Evolutionary conservation across 805 yeast genomes (phyloP).

Genomic region (Saccharomycopsis sp.): DNA sequence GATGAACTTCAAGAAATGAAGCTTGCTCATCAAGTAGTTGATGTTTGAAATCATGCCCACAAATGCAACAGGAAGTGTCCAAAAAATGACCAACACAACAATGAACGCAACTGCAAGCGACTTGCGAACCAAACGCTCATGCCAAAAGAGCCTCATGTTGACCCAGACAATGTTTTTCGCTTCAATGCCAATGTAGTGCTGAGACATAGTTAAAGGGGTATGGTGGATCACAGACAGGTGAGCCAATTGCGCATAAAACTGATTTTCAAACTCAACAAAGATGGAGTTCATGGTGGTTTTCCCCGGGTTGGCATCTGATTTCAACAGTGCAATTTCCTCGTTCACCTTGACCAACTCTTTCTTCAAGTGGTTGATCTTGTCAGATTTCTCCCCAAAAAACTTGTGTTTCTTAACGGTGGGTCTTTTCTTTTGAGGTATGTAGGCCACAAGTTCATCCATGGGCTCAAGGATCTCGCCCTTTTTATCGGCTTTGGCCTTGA

Average conservation of each 20-base stretch:
- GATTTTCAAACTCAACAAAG: slow-evolving; percentile 70
- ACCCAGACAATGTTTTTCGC: slow-evolving; percentile 61
- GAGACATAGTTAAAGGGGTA: slow-evolving; percentile 52
- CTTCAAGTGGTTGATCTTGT: slow-evolving; percentile 48
- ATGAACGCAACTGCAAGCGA: slow-evolving; percentile 45
- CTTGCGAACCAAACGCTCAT: slow-evolving; percentile 56
- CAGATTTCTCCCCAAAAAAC: slow-evolving; percentile 50
- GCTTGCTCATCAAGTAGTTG: slow-evolving; percentile 48
- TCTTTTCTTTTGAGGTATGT: slow-evolving; percentile 58
- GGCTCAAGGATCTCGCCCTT: slow-evolving; percentile 43
- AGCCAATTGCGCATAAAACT: slow-evolving; percentile 68
- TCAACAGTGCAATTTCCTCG: slow-evolving; percentile 47
- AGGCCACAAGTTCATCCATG: slow-evolving; percentile 40
- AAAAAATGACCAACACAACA: slow-evolving; percentile 46
- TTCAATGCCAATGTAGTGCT: slow-evolving; percentile 52
- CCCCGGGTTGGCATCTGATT: slow-evolving; percentile 37
- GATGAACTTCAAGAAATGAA: slow-evolving; percentile 48
- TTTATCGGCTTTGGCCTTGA: slow-evolving; percentile 54
- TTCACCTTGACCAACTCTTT: slow-evolving; percentile 51
- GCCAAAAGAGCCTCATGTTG: slow-evolving; percentile 71
- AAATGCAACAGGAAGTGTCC: slow-evolving; percentile 76
- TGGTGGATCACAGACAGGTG: slow-evolving; percentile 56
- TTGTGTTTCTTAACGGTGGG: slow-evolving; percentile 43
- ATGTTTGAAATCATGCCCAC: slow-evolving; percentile 69
- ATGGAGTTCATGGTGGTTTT: slow-evolving; percentile 62